Evolutionary conservation across 1,284 basidiomycete species (phyloP).

Genomic region (Meripilus lineatus): DNA sequence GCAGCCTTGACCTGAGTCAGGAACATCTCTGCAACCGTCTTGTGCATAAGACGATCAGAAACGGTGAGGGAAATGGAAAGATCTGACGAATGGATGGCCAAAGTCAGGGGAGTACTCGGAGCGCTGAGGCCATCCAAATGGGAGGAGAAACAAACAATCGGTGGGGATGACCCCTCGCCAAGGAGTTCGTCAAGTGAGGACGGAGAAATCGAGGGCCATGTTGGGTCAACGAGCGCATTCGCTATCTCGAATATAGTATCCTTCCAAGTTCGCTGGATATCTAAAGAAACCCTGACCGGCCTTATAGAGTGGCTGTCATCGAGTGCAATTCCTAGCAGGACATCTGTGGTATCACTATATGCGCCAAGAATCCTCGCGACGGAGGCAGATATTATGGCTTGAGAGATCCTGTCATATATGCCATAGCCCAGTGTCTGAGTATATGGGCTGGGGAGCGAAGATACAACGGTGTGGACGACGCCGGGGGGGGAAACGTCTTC

Average conservation of each 20-base stretch:
- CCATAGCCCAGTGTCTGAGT: slow-evolving; percentile 5
- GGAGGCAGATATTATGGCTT: slow-evolving; percentile 24
- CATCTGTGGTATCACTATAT: slow-evolving; percentile 35
- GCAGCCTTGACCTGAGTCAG: slow-evolving; percentile 24
- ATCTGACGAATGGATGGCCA: slow-evolving; percentile 9
- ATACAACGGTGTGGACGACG: slow-evolving; percentile 7
- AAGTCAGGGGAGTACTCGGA: slow-evolving; percentile 8
- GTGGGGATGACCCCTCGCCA: slow-evolving; percentile 16
- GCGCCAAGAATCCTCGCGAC: slow-evolving; percentile 34
- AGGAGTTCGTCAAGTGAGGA: slow-evolving; percentile 12
- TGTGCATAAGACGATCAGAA: slow-evolving; percentile 18
- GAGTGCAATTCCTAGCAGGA: slow-evolving; percentile 32
- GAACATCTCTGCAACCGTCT: slow-evolving; percentile 20
- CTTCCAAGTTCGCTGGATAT: slow-evolving; percentile 29
- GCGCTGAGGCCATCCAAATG: slow-evolving; percentile 5
- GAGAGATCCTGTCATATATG: neutral
- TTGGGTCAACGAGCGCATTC: slow-evolving; percentile 17
- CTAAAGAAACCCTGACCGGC: slow-evolving; percentile 35
- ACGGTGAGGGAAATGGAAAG: slow-evolving; percentile 16
- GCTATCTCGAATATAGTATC: slow-evolving; percentile 19
- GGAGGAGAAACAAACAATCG: slow-evolving; percentile 9
- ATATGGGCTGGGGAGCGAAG: slow-evolving; percentile 1
- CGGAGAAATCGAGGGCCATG: slow-evolving; percentile 10
- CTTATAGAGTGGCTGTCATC: slow-evolving; percentile 13
- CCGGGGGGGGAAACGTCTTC: slow-evolving; percentile 17